These are phyloP conservation scores for Chaetomium olivaceum DNA, from an alignment of 2,329 filamentous ascomycete species.

Conservation along the genomic window DNA sequence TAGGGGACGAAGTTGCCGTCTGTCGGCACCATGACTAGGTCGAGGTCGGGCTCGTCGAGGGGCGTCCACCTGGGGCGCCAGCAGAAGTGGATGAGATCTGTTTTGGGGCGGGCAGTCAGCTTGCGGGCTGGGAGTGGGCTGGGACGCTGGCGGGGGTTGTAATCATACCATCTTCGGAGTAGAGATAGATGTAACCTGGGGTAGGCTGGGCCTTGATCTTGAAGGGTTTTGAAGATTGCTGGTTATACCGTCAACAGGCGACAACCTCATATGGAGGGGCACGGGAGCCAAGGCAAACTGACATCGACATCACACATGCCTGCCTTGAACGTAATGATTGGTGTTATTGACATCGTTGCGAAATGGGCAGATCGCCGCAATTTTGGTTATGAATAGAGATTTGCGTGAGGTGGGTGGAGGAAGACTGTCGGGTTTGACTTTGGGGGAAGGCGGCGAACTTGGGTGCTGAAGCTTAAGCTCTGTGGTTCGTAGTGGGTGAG, in stretches of 20 bases:
- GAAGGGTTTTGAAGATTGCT: conserved; percentile 60
- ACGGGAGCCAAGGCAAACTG: conserved; percentile 41
- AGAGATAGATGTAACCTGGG: conserved; percentile 88
- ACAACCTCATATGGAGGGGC: conserved; percentile 1
- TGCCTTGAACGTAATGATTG: conserved; percentile 95
- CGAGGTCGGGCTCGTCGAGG: conserved; percentile 73
- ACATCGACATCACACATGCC: conserved; percentile 85
- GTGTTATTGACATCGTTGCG: conserved; percentile 71
- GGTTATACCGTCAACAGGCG: background rate
- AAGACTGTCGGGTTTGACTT: conserved; percentile 6
- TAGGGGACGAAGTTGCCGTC: conserved; percentile 89
- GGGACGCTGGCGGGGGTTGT: background rate
- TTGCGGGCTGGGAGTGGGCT: background rate
- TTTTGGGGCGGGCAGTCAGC: conserved; percentile 17
- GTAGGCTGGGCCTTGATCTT: conserved; percentile 73
- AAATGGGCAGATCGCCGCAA: background rate
- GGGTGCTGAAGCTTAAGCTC: conserved; percentile 2
- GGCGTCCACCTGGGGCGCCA: conserved; percentile 80
- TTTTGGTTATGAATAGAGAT: background rate
- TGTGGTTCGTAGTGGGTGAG: background rate
- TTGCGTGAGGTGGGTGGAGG: background rate
- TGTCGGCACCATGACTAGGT: conserved; percentile 89
- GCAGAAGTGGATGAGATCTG: conserved; percentile 92
- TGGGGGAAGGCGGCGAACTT: conserved; percentile 9
- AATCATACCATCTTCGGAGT: conserved; percentile 76